Base-by-base conservation (phyloP, 441 rosid species). In the Croton laevigatus region DNA sequence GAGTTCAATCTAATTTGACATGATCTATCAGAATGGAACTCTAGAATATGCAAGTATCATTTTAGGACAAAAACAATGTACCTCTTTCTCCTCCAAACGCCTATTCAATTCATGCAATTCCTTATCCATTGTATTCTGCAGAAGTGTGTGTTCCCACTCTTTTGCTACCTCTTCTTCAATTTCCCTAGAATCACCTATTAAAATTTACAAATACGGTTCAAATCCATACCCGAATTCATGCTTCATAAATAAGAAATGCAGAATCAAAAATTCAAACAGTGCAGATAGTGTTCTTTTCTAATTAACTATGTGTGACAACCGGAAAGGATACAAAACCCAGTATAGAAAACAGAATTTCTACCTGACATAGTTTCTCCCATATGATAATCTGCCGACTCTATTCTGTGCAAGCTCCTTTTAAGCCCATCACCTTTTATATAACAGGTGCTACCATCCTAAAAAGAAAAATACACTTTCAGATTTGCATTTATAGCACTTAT, bases 51-150 rank as follows among this genome's bases (percentile, higher is more conserved):
- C 72, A 59, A 62, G 7, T 49, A 27, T 44, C 66, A 63, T 42
- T 20, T 49, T 27, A 14, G 53, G 42, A 66, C 5, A 44, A 45
- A 44, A 64, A 65, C 19, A 72, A 66, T 4, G 6, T 66, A 96
- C 99, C 98, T 96, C 98, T 79, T 96, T 96, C 83, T 93, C 96
- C 81, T 96, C 97, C 59, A 96, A 78, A 59, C 91, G 94, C 62
- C 86, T 84, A 78, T 96, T 93, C 74, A 96, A 77, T 76, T 96
- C 98, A 68, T 88, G 88, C 82, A 96, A 82, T 86, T 96, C 98
- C 78, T 91, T 88, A 78, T 96, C 98, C 97, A 96, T 81, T 22
- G 94, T 89, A 75, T 89, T 93, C 76, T 91, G 98, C 76, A 91
- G 76, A 66, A 93, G 87, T 32, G 91, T 85, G 74, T 96, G 98